phyloP scores from a whole-genome alignment of 768 basidiomycete species.

The Galerina marginata region DNA sequence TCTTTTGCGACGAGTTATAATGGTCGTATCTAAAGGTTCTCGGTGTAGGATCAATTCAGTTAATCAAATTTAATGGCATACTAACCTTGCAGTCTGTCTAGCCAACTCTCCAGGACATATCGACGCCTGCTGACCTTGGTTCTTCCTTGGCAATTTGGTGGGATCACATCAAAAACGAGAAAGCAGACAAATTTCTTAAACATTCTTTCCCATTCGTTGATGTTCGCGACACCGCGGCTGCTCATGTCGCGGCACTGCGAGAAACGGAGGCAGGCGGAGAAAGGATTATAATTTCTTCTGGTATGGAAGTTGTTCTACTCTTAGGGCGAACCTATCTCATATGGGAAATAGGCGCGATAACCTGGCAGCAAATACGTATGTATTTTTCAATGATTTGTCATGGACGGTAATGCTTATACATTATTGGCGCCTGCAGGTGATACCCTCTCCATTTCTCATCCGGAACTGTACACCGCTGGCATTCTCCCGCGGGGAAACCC shows the following conservation, averaged over 20 bases:
- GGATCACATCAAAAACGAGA: conserved; percentile 25
- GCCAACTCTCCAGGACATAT: conserved; percentile 36
- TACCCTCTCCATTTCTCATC: neutral
- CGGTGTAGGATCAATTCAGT: conserved; percentile 34
- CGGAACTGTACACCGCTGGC: neutral
- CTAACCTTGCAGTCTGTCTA: conserved; percentile 13
- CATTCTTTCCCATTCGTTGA: conserved; percentile 43
- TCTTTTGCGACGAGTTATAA: neutral
- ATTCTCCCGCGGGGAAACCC: conserved; percentile 10
- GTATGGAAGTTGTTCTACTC: conserved; percentile 19
- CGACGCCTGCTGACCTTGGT: conserved; percentile 24
- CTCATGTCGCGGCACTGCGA: conserved; percentile 56
- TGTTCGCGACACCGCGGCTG: conserved; percentile 60
- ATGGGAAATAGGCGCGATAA: neutral
- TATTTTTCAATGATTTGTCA: neutral
- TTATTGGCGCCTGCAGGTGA: neutral
- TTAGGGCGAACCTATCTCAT: neutral
- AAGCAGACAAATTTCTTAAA: conserved; percentile 18
- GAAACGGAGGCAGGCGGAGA: conserved; percentile 58
- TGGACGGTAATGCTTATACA: too few relatives aligned
- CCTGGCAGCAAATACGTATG: conserved; percentile 12
- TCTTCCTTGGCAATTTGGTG: conserved; percentile 22
- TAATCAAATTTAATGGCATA: conserved; percentile 14
- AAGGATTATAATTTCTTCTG: conserved; percentile 54
- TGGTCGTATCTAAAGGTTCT: neutral